Evolutionary conservation across 1,139 yeast species (phyloP).

Genomic region (Kurtzmaniella quercitrusa): DNA sequence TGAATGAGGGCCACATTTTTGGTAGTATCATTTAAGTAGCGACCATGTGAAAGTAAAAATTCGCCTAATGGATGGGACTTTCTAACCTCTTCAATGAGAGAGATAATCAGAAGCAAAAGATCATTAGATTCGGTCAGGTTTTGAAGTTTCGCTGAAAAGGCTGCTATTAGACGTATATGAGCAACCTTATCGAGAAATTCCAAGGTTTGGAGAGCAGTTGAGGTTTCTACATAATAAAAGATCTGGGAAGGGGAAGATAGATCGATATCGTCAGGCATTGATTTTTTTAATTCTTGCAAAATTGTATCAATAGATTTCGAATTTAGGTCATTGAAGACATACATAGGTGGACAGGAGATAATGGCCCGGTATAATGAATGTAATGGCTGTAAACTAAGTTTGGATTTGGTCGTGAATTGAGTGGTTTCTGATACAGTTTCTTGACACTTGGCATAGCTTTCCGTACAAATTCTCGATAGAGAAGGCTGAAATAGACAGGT

Average conservation of each 20-base stretch:
- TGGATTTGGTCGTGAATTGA: neutral
- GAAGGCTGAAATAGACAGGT: neutral
- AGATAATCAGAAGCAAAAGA: neutral
- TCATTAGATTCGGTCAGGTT: neutral
- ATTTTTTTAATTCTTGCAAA: neutral
- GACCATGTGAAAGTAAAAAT: neutral
- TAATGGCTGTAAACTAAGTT: neutral
- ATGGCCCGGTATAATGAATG: neutral
- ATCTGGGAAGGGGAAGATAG: neutral
- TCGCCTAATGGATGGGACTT: neutral
- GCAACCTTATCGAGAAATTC: neutral
- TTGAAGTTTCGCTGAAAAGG: neutral
- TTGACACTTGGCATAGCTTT: neutral
- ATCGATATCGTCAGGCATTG: neutral
- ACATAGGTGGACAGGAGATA: neutral
- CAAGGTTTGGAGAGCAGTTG: neutral
- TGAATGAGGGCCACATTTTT: neutral
- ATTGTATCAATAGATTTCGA: neutral
- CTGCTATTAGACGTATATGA: neutral
- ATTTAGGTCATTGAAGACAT: neutral
- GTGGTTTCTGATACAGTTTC: neutral
- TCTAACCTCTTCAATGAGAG: neutral
- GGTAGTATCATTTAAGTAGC: neutral
- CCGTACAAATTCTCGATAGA: neutral
- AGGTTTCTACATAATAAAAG: neutral